Evolutionary conservation across 768 basidiomycete genomes (phyloP), one percentile per base, ranked within the genome.

Genomic region (Lactifluus echinatus): DNA sequence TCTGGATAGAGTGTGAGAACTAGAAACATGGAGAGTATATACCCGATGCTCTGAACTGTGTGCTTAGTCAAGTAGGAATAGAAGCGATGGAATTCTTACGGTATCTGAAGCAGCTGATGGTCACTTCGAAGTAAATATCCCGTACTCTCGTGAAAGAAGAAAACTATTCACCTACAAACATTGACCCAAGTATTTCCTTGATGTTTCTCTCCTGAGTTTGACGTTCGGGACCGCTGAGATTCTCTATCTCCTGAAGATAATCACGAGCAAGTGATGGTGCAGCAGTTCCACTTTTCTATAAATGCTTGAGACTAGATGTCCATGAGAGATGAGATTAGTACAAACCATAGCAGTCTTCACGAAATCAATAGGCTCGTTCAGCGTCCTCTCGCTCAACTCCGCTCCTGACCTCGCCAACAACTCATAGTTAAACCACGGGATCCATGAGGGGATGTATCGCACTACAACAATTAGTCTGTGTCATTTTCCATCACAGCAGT

Each of bases 381-480:
- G 19, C 39, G n/a, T 52, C 29, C 28, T 40, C 39, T 42, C 3
- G 4, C 39, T 11, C 4, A 52, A 6, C 2, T 52, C 28, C n/a
- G 26, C 42, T 3, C 39, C 12, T 31, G 21, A 29, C 10, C 39
- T 7, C 10, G 28, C 39, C 39, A 52, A 2, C 7, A 39, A 17
- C 10, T 52, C 50, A 19, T 42, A 52, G 31, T 39, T 54, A n/a
- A 59, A 12, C 31, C 31, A 39, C n/a, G 57, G 57, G 2, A 58
- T 36, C 57, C 57, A 58, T 6, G 50, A 54, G 21, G 52, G 57
- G 17, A 59, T 39, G n/a, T 59, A 24, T 14, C 53, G 36, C 31
- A 59, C 57, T 59, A 19, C 11, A 11, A 10, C 23, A 14, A 7
- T 6, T 14, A 1, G n/a, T 58, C n/a, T 36, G 36, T 2, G 5